Evolutionary conservation across 2,329 filamentous ascomycete genomes (phyloP).

Genomic region (Trichoderma atrobrunneum): DNA sequence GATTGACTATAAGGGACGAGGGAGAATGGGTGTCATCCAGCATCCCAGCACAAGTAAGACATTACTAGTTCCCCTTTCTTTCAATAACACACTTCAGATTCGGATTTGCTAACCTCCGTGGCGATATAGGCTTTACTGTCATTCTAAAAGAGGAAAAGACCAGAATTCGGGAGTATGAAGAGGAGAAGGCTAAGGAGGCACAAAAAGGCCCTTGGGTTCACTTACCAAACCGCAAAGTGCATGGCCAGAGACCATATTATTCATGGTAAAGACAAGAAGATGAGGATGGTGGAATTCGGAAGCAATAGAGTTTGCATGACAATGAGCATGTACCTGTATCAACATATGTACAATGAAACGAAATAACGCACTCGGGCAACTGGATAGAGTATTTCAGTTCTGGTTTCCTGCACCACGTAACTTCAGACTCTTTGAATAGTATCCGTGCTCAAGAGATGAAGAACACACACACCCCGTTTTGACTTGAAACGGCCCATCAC

Average conservation of each 20-base stretch:
- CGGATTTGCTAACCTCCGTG: neutral
- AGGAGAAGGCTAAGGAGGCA: conserved; percentile 71
- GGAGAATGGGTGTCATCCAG: conserved; percentile 63
- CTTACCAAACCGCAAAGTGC: conserved; percentile 80
- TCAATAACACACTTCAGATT: neutral
- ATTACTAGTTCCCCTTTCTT: neutral
- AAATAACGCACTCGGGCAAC: conserved; percentile 22
- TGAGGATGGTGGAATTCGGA: neutral
- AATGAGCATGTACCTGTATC: conserved; percentile 27
- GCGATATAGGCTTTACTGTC: conserved; percentile 63
- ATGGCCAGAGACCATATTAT: conserved; percentile 84
- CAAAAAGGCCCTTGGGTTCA: conserved; percentile 81
- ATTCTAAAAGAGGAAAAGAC: conserved; percentile 93
- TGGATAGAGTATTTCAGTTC: neutral
- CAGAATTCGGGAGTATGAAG: conserved; percentile 73
- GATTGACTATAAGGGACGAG: conserved; percentile 73
- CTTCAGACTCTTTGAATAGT: neutral
- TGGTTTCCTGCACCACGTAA: neutral
- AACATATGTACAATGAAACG: conserved; percentile 38
- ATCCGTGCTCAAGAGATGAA: neutral
- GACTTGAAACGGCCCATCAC: neutral
- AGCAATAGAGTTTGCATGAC: conserved; percentile 1
- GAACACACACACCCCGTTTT: neutral
- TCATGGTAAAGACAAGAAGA: conserved; percentile 64
- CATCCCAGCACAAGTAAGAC: conserved; percentile 73